phyloP scores from a whole-genome alignment of 805 yeast species.

The Candida succiphila region DNA sequence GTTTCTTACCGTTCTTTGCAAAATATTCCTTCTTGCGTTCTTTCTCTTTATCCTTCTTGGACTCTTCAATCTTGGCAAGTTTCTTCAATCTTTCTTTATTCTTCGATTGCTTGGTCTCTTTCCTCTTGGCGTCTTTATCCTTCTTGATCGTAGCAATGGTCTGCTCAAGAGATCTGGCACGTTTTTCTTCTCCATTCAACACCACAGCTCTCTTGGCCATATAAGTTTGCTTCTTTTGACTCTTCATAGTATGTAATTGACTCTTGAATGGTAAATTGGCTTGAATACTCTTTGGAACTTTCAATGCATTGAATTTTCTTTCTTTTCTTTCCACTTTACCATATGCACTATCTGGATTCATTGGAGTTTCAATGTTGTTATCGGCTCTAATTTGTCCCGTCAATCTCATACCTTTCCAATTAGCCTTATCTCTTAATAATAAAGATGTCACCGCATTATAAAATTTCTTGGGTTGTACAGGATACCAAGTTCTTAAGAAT shows the following conservation, averaged over 20 bases:
- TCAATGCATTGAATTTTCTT: slow-evolving; percentile 78
- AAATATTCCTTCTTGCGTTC: slow-evolving; percentile 86
- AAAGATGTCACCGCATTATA: slow-evolving; percentile 95
- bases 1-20: slow-evolving; percentile 57
- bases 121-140: slow-evolving; percentile 74
- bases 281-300: slow-evolving; percentile 74
- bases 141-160: slow-evolving; percentile 77
- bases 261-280: slow-evolving; percentile 83
- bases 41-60: slow-evolving; percentile 62
- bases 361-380: slow-evolving; percentile 53
- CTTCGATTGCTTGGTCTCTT: slow-evolving; percentile 63
- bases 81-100: slow-evolving; percentile 67
- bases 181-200: slow-evolving; percentile 85
- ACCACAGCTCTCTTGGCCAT: slow-evolving; percentile 88
- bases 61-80: slow-evolving; percentile 64
- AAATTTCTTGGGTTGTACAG: slow-evolving; percentile 80
- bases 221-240: slow-evolving; percentile 76
- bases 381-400: slow-evolving; percentile 92
- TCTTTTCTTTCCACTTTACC: slow-evolving; percentile 73
- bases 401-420: slow-evolving; percentile 95
- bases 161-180: slow-evolving; percentile 81
- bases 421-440: slow-evolving; percentile 61
- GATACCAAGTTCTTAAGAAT: slow-evolving; percentile 93
- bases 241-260: slow-evolving; percentile 81
- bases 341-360: slow-evolving; percentile 38